Conservation (phyloP, 1,284 basidiomycete species). For the Neotropicomus parvogracilis region DNA sequence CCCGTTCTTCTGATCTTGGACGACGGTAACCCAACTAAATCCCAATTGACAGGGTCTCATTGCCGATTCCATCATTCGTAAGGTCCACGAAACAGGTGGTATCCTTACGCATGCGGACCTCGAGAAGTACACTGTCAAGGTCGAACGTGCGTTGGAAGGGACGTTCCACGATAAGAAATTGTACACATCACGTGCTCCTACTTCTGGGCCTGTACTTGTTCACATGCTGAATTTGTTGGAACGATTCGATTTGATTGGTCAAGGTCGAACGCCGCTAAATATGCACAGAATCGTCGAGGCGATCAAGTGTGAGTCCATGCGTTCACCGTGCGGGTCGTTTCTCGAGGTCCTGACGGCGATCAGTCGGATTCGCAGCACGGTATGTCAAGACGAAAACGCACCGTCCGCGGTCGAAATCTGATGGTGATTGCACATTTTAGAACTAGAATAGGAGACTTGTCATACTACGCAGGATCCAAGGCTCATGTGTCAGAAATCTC, state of each 20-base stretch:
- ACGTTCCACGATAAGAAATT: constrained; percentile 75
- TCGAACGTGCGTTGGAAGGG: constrained; percentile 73
- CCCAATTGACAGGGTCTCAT: constrained; percentile 56
- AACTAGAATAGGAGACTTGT: constrained; percentile 78
- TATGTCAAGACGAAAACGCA: constrained; percentile 8
- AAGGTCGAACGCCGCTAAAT: constrained; percentile 53
- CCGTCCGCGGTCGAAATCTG: constrained; percentile 3
- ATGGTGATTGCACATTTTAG: constrained; percentile 36
- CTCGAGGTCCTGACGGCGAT: constrained; percentile 11
- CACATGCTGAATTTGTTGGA: constrained; percentile 82
- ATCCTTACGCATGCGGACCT: constrained; percentile 74
- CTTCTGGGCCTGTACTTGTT: constrained; percentile 75
- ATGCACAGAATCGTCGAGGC: constrained; percentile 73
- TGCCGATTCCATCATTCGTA: constrained; percentile 67
- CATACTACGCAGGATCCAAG: constrained; percentile 52
- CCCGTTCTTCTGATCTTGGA: constrained; percentile 21
- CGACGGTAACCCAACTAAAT: constrained; percentile 9
- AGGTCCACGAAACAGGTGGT: constrained; percentile 71
- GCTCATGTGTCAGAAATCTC: constrained; percentile 62
- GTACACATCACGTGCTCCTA: constrained; percentile 82
- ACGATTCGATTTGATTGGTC: constrained; percentile 51
- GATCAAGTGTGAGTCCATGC: constrained; percentile 58
- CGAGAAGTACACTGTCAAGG: constrained; percentile 63
- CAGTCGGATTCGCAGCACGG: constrained; percentile 75
- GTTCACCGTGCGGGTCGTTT: constrained; percentile 13